Evolutionary conservation across 176 grass and related monocot genomes (phyloP).

Genomic region (Aegilops sharonensis): DNA sequence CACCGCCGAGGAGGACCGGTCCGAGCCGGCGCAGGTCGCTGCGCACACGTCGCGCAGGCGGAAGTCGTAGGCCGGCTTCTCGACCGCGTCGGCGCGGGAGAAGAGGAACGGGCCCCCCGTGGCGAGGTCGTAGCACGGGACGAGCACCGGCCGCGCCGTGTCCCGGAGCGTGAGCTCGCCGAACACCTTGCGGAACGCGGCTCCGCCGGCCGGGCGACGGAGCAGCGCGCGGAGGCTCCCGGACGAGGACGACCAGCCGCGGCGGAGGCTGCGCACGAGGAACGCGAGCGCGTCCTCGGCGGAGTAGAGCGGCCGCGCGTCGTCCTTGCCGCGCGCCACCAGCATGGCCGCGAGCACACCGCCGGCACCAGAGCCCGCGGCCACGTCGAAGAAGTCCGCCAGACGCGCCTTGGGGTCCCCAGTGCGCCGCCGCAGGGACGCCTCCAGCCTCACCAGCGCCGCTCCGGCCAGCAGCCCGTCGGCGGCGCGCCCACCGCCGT

Average conservation of each 20-base stretch:
- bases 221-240: conserved; percentile 44
- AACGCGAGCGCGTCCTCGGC: conserved; percentile 75
- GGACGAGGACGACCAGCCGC: conserved; percentile 2
- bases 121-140: conserved; percentile 86
- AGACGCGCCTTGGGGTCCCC: conserved; percentile 55
- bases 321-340: conserved; percentile 44
- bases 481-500: conserved; percentile 63
- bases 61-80: conserved; percentile 75
- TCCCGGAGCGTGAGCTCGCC: conserved; percentile 71
- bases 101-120: conserved; percentile 78
- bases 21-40: conserved; percentile 61
- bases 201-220: conserved; percentile 32
- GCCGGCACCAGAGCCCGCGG: conserved; percentile 75
- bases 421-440: conserved; percentile 54
- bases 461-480: conserved; percentile 77
- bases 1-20: conserved; percentile 16
- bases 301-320: conserved; percentile 69
- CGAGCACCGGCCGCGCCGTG: conserved; percentile 67
- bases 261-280: conserved; percentile 39
- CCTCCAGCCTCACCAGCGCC: conserved; percentile 62
- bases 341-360: conserved; percentile 91
- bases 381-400: conserved; percentile 87
- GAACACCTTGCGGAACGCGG: conserved; percentile 50
- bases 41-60: conserved; percentile 74
- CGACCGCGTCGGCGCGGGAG: conserved; percentile 82